Base-by-base conservation (phyloP, 352 stramenopile species). In the Elongisporangium anandrum region DNA sequence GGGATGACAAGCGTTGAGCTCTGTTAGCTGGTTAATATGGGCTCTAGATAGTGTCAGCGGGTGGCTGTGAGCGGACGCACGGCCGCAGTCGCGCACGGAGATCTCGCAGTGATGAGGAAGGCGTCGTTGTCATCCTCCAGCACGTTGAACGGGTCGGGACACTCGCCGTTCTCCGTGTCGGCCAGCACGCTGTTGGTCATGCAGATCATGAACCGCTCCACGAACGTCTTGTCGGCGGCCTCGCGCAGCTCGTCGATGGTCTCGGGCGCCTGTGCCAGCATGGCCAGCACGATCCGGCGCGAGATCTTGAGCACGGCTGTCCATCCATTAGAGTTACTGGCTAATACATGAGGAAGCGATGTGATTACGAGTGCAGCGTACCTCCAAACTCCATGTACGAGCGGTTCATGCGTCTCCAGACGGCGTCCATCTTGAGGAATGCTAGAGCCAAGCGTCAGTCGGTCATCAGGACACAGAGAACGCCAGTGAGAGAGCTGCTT, bases 361-460 rank as follows among this genome's bases (percentile, higher is more conserved):
- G 52, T 53, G 39, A 16, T n/a, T n/a, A n/a, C n/a, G n/a, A n/a
- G n/a, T n/a, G n/a, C 0, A 38, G 57, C 63, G n/a, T 68, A 95
- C 85, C 73, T 41, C 75, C 72, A 69, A 95, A 95, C 62, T 95
- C 81, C 86, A 95, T 95, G 60, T 90, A 90, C 12, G 86, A 90
- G 13, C 79, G 82, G 63, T 91, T 90, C 63, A 88, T 77, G 19
- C 79, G 74, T 39, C 88, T 74, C 83, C 81, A 93, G n/a, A 77
- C 80, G 2, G 74, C 80, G 64, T 95, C 76, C 85, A 95, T 92
- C 56, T 95, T 95, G 47, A 88, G 52, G 49, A 95, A 87, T 24
- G 79, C 80, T 87, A 52, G 63, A 56, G 21, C 65, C 4, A 19
- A 38, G 39, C 2, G 24, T 34, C 24, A 34, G 24, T 34, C 24